phyloP scores from a whole-genome alignment of 73 alveolate genomes.

The Tetrahymena elliotti region DNA sequence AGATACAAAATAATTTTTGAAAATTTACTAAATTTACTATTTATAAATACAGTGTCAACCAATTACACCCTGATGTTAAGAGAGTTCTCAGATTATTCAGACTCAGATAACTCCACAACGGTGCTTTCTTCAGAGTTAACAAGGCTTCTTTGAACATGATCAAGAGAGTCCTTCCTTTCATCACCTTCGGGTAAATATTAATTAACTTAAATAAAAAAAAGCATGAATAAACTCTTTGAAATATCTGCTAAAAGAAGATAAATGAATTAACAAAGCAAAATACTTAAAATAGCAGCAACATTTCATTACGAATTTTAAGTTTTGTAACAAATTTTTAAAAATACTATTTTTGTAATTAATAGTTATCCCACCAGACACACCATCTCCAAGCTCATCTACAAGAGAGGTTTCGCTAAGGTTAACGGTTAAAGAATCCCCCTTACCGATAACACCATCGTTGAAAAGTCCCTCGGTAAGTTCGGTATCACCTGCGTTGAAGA shows the following conservation, averaged over 20 bases:
- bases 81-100: slow-evolving; percentile 78
- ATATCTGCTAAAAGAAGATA: background rate
- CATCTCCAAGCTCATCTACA: slow-evolving; percentile 79
- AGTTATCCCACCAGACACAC: slow-evolving; percentile 75
- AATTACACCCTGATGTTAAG: slow-evolving; percentile 74
- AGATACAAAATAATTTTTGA: background rate
- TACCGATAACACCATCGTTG: slow-evolving; percentile 81
- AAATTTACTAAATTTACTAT: slow-evolving; percentile 1
- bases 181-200: slow-evolving; percentile 63
- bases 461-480: slow-evolving; percentile 77
- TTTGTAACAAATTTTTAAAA: background rate
- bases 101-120: slow-evolving; percentile 88
- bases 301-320: background rate
- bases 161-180: slow-evolving; percentile 76
- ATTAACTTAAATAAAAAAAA: background rate
- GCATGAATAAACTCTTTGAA: background rate
- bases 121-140: slow-evolving; percentile 80
- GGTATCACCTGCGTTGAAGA: slow-evolving; percentile 93
- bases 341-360: background rate
- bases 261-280: background rate
- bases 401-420: slow-evolving; percentile 92
- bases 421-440: slow-evolving; percentile 86
- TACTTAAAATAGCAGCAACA: background rate
- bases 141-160: slow-evolving; percentile 91
- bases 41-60: slow-evolving; percentile 53